phyloP scores from a whole-genome alignment of 257 asterid genomes.

The Nicotiana benthamiana region DNA sequence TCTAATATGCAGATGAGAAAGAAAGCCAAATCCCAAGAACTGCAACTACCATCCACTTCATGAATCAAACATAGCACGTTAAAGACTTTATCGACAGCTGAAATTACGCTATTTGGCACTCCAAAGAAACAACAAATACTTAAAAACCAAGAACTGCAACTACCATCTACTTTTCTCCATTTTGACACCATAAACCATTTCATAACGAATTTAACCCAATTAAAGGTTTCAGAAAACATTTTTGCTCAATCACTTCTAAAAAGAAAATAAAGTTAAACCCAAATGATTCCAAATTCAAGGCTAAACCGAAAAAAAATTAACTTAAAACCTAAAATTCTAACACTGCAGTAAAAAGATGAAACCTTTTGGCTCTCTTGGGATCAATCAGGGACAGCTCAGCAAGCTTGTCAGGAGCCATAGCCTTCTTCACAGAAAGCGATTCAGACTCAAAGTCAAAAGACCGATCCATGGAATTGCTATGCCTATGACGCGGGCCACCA shows the following conservation, averaged over 20 bases:
- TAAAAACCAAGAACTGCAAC: not conserved
- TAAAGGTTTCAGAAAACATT: not conserved
- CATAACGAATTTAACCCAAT: not conserved
- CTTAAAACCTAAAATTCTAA: not conserved
- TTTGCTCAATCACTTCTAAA: not conserved
- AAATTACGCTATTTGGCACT: not conserved
- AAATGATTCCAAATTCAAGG: conserved; percentile 11
- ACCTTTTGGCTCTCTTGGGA: conserved; percentile 97
- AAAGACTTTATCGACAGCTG: not conserved
- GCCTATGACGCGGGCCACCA: conserved; percentile 46
- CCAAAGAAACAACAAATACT: not conserved
- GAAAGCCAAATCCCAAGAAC: not conserved
- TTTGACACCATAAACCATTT: not conserved
- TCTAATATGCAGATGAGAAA: not conserved
- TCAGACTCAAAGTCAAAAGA: conserved; percentile 46
- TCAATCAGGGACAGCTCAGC: conserved; percentile 80
- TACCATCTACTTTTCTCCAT: not conserved
- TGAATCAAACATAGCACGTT: not conserved
- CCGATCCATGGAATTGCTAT: conserved; percentile 82
- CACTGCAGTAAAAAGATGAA: not conserved
- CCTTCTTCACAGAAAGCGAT: conserved; percentile 47
- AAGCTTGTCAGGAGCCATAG: conserved; percentile 55
- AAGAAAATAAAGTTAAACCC: not conserved
- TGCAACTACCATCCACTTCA: too few species aligned
- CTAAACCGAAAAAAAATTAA: not conserved